Evolutionary conservation across 2,329 filamentous ascomycete genomes (phyloP).

Genomic region (Parascedosporium putredinis): DNA sequence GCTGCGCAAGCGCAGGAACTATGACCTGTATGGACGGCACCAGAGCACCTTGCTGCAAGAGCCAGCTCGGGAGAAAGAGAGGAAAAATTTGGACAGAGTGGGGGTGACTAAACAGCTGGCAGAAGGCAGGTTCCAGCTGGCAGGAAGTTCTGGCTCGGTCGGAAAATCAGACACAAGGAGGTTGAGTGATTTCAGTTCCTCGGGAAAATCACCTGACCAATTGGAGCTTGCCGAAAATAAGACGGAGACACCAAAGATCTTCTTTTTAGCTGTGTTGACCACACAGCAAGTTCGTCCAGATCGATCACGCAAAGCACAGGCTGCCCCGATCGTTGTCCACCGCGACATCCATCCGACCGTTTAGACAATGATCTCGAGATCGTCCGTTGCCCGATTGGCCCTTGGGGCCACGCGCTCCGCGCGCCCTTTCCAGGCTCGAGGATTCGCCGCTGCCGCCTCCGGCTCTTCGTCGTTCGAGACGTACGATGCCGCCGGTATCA

Average conservation of each 20-base stretch:
- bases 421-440: slow-evolving; percentile 37
- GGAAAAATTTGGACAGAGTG: too few relatives aligned
- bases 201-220: slow-evolving; percentile 9
- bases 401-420: slow-evolving; percentile 48
- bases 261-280: slow-evolving; percentile 7
- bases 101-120: too few relatives aligned
- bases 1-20: not conserved
- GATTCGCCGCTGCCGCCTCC: slow-evolving; percentile 48
- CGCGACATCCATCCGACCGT: slow-evolving; percentile 40
- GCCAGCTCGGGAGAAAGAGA: too few relatives aligned
- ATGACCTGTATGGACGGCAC: not conserved
- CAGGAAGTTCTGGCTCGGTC: not conserved
- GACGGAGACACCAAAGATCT: slow-evolving; percentile 8
- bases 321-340: slow-evolving; percentile 33
- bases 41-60: not conserved
- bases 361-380: slow-evolving; percentile 52
- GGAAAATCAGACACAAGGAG: not conserved
- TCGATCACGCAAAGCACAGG: slow-evolving; percentile 9
- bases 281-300: slow-evolving; percentile 7
- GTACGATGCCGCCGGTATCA: slow-evolving; percentile 76
- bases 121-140: too few relatives aligned
- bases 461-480: slow-evolving; percentile 77
- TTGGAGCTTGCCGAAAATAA: slow-evolving; percentile 10
- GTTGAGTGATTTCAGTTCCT: slow-evolving; percentile 7
- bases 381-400: slow-evolving; percentile 49